Evolutionary conservation across 305 asterid species (phyloP).

Genomic region (Fraxinus albicans): DNA sequence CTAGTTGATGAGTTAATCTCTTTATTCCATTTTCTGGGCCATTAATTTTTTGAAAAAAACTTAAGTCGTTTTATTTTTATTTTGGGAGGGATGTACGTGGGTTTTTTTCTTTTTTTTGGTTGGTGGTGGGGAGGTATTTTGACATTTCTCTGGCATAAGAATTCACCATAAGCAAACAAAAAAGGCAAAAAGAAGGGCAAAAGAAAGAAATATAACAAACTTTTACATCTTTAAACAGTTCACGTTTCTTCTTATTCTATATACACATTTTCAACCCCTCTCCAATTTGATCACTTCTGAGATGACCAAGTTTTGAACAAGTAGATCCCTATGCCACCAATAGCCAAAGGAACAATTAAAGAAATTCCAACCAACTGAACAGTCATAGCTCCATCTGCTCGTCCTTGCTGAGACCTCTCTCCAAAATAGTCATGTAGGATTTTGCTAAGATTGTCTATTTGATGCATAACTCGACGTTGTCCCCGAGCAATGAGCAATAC

Average conservation of each 20-base stretch:
- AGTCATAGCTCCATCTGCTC: slow-evolving; percentile 20
- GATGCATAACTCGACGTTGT: slow-evolving; percentile 78
- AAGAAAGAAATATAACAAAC: not conserved
- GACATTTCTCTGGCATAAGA: not conserved
- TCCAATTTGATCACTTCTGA: slow-evolving; percentile 26
- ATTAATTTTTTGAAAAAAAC: no score
- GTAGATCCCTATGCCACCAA: slow-evolving; percentile 67
- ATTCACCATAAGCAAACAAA: not conserved
- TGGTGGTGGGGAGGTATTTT: no score
- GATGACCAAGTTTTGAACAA: slow-evolving; percentile 52
- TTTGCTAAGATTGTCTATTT: slow-evolving; percentile 67
- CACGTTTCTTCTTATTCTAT: not conserved
- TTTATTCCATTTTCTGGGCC: not conserved
- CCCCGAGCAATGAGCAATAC: slow-evolving; percentile 56
- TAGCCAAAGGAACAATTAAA: slow-evolving; percentile 57
- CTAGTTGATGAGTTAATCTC: not conserved
- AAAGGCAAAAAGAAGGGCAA: not conserved
- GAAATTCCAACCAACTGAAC: slow-evolving; percentile 50
- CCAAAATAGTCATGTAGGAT: slow-evolving; percentile 53
- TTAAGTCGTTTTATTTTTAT: not conserved
- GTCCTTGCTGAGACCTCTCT: slow-evolving; percentile 52
- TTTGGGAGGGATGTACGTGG: not conserved
- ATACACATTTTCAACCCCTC: not conserved
- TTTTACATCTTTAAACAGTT: not conserved
- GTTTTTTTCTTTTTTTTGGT: not conserved